A percentile compares a stretch with the other conserved stretches of the same genome.
Conservation (phyloP, 2,329 filamentous ascomycete species). For the Magnaporthiopsis rhizophila region DNA sequence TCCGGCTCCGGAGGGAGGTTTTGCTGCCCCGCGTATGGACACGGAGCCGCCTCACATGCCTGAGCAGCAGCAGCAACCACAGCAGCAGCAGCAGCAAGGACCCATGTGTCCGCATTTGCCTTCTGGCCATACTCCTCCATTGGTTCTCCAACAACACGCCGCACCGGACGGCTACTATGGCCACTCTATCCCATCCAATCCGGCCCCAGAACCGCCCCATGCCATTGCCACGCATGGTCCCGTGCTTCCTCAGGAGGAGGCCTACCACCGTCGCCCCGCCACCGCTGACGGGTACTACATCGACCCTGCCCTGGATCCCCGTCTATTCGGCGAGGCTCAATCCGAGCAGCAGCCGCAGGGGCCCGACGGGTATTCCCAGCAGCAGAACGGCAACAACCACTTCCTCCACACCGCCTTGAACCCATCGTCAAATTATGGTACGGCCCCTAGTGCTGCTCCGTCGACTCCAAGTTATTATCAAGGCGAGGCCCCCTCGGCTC, state of each 20-base stretch:
- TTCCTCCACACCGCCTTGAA: slow-evolving; percentile 13
- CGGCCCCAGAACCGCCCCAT: neutral
- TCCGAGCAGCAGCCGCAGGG: neutral
- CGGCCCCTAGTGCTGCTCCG: slow-evolving; percentile 2
- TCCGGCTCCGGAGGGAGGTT: no score
- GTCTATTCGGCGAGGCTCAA: slow-evolving; percentile 14
- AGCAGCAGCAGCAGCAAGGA: neutral
- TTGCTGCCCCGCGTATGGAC: neutral
- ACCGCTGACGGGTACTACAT: neutral
- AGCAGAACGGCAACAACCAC: slow-evolving; percentile 6
- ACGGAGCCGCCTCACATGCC: neutral
- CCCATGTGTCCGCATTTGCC: neutral
- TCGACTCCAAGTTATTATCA: neutral
- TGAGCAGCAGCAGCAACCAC: neutral
- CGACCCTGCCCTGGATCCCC: slow-evolving; percentile 11
- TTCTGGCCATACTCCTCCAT: neutral
- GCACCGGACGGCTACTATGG: neutral
- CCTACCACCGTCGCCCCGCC: neutral
- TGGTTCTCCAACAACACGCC: neutral
- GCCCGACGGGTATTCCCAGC: neutral
- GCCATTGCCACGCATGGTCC: neutral
- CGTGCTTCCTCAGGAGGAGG: neutral
- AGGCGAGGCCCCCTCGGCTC: neutral
- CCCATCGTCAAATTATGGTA: slow-evolving; percentile 1
- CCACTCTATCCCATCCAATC: neutral